Evolutionary conservation across 371 early-diverging fungal species (phyloP), one percentile per base, ranked within the genome.

Genomic region (Mortierella sp.): DNA sequence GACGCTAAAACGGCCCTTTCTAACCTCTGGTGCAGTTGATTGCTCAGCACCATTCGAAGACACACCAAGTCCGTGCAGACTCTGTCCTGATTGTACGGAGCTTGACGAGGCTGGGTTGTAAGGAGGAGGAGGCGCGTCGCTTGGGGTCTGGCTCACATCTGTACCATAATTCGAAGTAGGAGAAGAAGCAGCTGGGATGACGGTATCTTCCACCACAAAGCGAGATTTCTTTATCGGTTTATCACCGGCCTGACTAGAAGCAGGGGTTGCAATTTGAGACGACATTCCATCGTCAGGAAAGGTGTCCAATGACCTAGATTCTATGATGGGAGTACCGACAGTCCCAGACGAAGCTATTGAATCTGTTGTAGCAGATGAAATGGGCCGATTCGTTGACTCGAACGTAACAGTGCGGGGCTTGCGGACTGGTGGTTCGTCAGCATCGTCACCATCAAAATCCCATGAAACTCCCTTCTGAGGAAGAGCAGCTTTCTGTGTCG

Each of bases 191-290:
- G 70, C 51, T 6, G 72, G 51, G 9, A 59, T 54, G 12, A 58
- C 32, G 16, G 61, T 22, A 5, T 88, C 88, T 59, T 87, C 87
- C 49, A 90, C 81, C 5, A 90, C 88, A 80, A 90, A 90, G 11
- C 89, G 83, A 39, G 89, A 90, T 70, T 87, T 88, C 47, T 67
- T 72, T 28, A 70, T 26, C 1, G 83, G 73, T 59, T 75, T 75
- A 20, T 72, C 75, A 11, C 68, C 59, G 5, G 67, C 40, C 35
- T 58, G 66, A 26, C 59, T 67, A 22, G 78, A 72, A 14, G 61
- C 43, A 28, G 74, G 60, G 1, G 62, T 70, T 18, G 45, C 67
- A n/a, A 26, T 58, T 24, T 52, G 70, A 30, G 66, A 47, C 37
- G 62, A 61, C 22, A 51, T 2, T n/a, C 68, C 72, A 40, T 78